Evolutionary conservation across 257 asterid genomes (phyloP).

Genomic region (Misopates orontium): DNA sequence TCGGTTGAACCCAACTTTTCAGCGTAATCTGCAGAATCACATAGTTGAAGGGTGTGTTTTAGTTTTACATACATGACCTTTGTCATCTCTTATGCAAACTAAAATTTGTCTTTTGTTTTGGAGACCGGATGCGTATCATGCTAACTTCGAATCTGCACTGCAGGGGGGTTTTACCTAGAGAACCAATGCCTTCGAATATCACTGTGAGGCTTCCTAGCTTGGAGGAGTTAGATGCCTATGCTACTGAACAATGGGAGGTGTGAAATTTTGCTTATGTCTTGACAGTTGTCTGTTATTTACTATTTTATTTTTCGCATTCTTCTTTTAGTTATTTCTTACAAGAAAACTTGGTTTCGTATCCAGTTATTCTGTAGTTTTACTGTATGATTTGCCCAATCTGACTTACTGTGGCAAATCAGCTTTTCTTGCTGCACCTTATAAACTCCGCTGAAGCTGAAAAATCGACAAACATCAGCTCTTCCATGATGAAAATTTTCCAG

Average conservation of each 20-base stretch:
- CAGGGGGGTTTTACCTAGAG: slow-evolving; percentile 96
- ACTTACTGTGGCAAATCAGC: slow-evolving; percentile 63
- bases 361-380: slow-evolving; percentile 35
- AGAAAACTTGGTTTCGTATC: slow-evolving; percentile 26
- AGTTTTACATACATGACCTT: slow-evolving; percentile 18
- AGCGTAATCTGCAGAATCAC: slow-evolving; percentile 79
- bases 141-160: slow-evolving; percentile 33
- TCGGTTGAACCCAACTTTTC: slow-evolving; percentile 70
- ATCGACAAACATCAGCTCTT: slow-evolving; percentile 78
- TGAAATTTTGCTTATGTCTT: slow-evolving; percentile 29
- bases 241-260: slow-evolving; percentile 95
- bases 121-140: slow-evolving; percentile 13
- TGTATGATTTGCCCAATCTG: slow-evolving; percentile 41
- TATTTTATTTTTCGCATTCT: not conserved
- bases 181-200: slow-evolving; percentile 80
- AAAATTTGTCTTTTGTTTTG: not conserved
- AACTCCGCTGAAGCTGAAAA: slow-evolving; percentile 83
- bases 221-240: slow-evolving; percentile 89
- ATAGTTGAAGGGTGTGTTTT: slow-evolving; percentile 74
- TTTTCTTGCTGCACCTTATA: slow-evolving; percentile 93
- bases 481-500: slow-evolving; percentile 96
- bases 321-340: not conserved
- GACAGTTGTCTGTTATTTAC: slow-evolving; percentile 20
- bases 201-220: slow-evolving; percentile 85
- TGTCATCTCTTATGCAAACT: slow-evolving; percentile 13